Evolutionary conservation across 495 filamentous ascomycete genomes (phyloP), one percentile per base, ranked within the genome.

Genomic region (Penicillium robsamsonii): DNA sequence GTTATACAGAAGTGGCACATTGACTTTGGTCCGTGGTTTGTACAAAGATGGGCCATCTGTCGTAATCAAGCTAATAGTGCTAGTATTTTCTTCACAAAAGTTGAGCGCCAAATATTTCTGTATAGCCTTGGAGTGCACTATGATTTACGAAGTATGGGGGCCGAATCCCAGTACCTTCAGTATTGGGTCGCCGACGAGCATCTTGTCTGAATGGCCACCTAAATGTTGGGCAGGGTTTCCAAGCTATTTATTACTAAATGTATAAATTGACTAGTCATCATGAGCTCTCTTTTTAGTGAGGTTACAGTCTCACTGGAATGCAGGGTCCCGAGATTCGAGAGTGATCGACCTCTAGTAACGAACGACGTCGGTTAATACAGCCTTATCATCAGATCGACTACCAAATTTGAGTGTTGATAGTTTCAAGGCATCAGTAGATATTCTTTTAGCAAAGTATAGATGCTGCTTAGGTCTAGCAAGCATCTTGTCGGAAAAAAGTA

Each of bases 231-330:
- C 9, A 17, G 15, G n/a, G 2, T 38, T 38, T 17, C 6, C 5
- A n/a, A 17, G 35, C 7, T 17, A 17, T 17, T 17, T 4, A 38
- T 17, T 38, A 9, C 35, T 17, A 17, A 12, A 15, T 7, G 33
- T 37, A 15, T 37, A 22, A 22, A 22, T 22, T 22, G 22, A 22
- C 33, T 37, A 37, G 13, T 15, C 13, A 37, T 38, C n/a, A 38
- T 38, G n/a, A 6, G 15, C n/a, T 17, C 35, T 38, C 15, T 38
- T 2, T 38, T 38, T 38, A 40, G n/a, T 4, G 35, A 41, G 24
- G 35, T 51, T 51, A 17, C 49, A 35, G 18, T 53, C 6, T 10
- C 50, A 15, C 37, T n/a, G 50, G 50, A 53, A 53, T 53, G 50
- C 5, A 53, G 50, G 50, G 40, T 22, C 15, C 18, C 7, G 18